Evolutionary conservation across 441 rosid species (phyloP), one percentile per base, ranked within the genome.

Genomic region (Hura crepitans): DNA sequence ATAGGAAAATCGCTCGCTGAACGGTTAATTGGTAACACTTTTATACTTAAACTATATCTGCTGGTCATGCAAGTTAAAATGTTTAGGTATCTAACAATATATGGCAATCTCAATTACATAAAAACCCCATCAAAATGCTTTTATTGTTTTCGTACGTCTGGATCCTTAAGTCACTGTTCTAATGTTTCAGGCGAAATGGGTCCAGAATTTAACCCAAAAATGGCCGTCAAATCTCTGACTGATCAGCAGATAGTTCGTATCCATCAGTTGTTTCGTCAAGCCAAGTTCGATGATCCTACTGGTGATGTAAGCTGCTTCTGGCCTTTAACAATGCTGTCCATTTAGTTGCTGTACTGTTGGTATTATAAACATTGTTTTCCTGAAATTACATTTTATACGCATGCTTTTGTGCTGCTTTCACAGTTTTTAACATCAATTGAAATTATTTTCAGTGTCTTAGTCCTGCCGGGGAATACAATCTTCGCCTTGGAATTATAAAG

Each of bases 381-480:
- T 35, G 50, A 23, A n/a, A 27, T 22, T 37, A 10, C 39, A 18
- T 18, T 39, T 39, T 14, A 14, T 30, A 46, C 9, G 23, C 60
- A 13, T 60, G 10, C 1, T 47, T 68, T n/a, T 15, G 13, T 50
- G 43, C 66, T 57, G 37, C 25, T 46, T 51, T 28, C 1, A 8
- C 22, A 28, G n/a, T 45, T 53, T 65, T 65, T 37, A 46, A 35
- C 18, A 1, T 58, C 75, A 35, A 61, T 53, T 46, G 68, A 37
- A 15, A 51, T 43, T 47, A 23, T 49, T 75, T 80, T 70, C 82
- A 92, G 99, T 92, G 99, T 81, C 99, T 95, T 71, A 95, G 99
- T 81, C 97, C 99, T 66, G 99, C 99, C n/a, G 97, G 97, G 66
- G 99, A 95, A 69, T 95, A 95, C 82, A 95, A 95, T 85, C 99